These are phyloP conservation scores for Pseudocercospora cruenta DNA, from an alignment of 2,329 filamentous ascomycete genomes.

Conservation along the genomic window DNA sequence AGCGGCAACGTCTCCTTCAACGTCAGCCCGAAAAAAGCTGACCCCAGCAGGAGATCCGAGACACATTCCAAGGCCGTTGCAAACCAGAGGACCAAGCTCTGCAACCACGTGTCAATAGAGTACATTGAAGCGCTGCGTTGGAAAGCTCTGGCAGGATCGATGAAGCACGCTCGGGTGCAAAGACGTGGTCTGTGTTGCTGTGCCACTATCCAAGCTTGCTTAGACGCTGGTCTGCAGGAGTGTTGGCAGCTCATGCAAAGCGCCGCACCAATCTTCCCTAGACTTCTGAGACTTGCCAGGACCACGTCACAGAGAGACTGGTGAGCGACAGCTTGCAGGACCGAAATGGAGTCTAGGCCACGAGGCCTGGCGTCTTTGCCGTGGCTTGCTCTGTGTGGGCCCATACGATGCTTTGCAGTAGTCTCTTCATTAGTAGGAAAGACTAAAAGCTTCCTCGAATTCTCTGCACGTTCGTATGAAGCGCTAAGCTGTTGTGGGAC, in stretches of 20 bases:
- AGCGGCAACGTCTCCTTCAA: constrained; percentile 11
- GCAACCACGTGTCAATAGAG: constrained; percentile 6
- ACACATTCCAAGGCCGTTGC: constrained; percentile 12
- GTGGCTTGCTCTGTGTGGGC: constrained; percentile 18
- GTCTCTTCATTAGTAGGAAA: constrained; percentile 10
- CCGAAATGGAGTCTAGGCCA: constrained; percentile 24
- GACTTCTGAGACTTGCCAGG: constrained; percentile 17
- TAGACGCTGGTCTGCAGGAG: constrained; percentile 16
- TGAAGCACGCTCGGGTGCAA: constrained; percentile 13
- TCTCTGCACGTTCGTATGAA: constrained; percentile 14
- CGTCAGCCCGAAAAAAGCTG: constrained; percentile 3
- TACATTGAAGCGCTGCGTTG: not conserved
- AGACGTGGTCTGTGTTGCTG: constrained; percentile 23
- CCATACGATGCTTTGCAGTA: constrained; percentile 30
- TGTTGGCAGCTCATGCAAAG: constrained; percentile 19
- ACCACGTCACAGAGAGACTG: constrained; percentile 24
- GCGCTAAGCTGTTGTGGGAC: constrained; percentile 12
- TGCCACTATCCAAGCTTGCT: constrained; percentile 21
- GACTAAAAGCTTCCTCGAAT: constrained; percentile 17
- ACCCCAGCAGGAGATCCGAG: constrained; percentile 7
- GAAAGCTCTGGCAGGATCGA: constrained; percentile 10
- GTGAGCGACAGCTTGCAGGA: constrained; percentile 12
- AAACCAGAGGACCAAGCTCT: constrained; percentile 1
- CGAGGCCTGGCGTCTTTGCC: constrained; percentile 25
- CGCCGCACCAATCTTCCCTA: constrained; percentile 10